Base-by-base conservation (phyloP, 2,329 filamentous ascomycete species). In the Apiospora phragmitis region DNA sequence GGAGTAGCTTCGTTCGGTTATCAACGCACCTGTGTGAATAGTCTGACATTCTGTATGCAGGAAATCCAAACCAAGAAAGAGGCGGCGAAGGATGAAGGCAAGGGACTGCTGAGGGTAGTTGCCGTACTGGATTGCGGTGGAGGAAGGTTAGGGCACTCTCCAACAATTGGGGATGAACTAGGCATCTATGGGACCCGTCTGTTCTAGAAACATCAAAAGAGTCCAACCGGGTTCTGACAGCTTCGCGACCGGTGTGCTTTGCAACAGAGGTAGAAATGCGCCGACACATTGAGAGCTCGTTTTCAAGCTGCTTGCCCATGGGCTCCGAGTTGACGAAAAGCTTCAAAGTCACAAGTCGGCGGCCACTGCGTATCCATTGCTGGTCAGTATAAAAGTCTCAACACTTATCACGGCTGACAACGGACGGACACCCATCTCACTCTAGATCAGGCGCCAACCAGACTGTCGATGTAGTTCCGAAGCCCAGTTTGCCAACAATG, bases 1-100 rank as follows among this genome's bases (percentile, higher is more conserved):
- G 45, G n/a, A n/a, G 42, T 41, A 51, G 18, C 35, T 24, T 41
- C 68, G 47, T 26, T 24, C 9, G n/a, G 8, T 2, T 26, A 12
- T 2, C 21, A 69, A 75, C 72, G 72, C 74, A 86, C 84, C 84
- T 69, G 84, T 83, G 72, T 87, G 83, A 55, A 85, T 80, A 24
- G 86, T 74, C 16, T 80, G 72, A 75, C 83, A 85, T 71, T 86
- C 82, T 1, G 75, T 82, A 72, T 87, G 85, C 1, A 87, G 73
- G 72, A 78, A 86, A 43, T 87, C 83, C 43, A 87, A 72, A 0
- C 81, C 84, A 11, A 82, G 73, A 68, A 87, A 84, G 0, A 86
- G 72, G 0, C 77, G 80, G 4, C 76, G 73, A 21, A 87, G 79
- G 0, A 81, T 72, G 35, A 81, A 74, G 6, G 78, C 79, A 0